Conservation (phyloP, 441 rosid genomes). For the Jatropha multifida region DNA sequence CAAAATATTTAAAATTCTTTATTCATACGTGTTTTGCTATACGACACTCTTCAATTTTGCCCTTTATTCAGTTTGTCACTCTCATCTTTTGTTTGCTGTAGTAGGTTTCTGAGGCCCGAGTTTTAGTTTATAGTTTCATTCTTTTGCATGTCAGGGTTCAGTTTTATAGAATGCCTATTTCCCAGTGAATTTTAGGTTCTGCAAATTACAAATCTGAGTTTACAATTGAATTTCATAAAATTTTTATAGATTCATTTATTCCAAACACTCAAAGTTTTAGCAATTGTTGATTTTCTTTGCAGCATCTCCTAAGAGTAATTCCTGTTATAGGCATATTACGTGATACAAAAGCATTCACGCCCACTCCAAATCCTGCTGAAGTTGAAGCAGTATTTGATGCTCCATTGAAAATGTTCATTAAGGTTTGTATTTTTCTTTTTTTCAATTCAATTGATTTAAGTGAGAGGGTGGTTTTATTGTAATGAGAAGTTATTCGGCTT, state of each 20-base stretch:
- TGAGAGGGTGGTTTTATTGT: too few species aligned
- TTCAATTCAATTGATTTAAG: too few species aligned
- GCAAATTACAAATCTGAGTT: neutral
- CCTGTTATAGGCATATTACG: conserved; percentile 81
- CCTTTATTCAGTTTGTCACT: neutral
- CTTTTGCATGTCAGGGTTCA: neutral
- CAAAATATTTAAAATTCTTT: neutral
- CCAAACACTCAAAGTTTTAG: conserved; percentile 15
- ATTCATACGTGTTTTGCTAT: neutral
- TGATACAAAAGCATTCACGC: conserved; percentile 51
- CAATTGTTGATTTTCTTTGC: conserved; percentile 31
- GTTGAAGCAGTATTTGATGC: conserved; percentile 85
- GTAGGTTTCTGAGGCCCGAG: neutral
- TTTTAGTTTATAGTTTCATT: neutral
- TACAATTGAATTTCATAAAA: neutral
- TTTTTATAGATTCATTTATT: neutral
- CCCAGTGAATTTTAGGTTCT: neutral
- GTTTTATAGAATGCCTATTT: neutral
- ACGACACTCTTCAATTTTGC: neutral
- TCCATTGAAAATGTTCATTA: conserved; percentile 90
- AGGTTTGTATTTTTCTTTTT: conserved; percentile 42
- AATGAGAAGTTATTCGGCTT: too few species aligned
- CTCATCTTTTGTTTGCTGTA: neutral
- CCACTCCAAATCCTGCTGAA: conserved; percentile 73
- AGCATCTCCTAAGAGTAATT: conserved; percentile 85